Evolutionary conservation across 306 rosid genomes (phyloP).

Genomic region (Cercis canadensis): DNA sequence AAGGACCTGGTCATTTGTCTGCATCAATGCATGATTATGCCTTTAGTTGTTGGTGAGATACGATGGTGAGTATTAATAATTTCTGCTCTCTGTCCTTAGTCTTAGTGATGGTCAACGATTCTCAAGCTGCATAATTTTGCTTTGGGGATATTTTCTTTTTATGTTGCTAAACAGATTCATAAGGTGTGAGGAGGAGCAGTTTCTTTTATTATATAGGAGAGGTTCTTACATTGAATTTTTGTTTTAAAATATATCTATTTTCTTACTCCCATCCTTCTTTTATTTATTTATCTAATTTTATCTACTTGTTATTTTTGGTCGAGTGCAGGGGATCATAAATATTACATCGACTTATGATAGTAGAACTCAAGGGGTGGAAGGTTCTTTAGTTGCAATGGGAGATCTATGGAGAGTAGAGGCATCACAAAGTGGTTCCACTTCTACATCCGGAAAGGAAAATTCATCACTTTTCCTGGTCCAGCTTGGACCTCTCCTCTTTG

Average conservation of each 20-base stretch:
- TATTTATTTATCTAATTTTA: slow-evolving; percentile 24
- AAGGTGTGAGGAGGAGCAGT: no score
- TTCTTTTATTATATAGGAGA: background rate
- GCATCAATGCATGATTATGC: no score
- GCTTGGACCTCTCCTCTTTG: slow-evolving; percentile 92
- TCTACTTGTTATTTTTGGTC: slow-evolving; percentile 34
- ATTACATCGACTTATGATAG: slow-evolving; percentile 84
- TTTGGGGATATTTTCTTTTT: no score
- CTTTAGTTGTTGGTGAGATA: no score
- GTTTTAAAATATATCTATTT: background rate
- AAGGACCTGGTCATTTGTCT: slow-evolving; percentile 26
- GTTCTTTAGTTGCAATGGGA: slow-evolving; percentile 90
- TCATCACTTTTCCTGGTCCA: slow-evolving; percentile 91
- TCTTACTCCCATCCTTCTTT: slow-evolving; percentile 4
- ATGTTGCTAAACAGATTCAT: no score
- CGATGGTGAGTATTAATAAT: no score
- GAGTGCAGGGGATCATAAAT: slow-evolving; percentile 73
- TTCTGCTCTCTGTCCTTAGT: no score
- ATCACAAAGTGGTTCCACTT: slow-evolving; percentile 77
- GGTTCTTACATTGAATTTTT: slow-evolving; percentile 2
- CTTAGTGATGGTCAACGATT: no score
- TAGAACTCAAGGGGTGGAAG: slow-evolving; percentile 83
- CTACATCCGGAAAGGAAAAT: slow-evolving; percentile 76
- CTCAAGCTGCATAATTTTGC: no score
- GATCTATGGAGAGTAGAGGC: slow-evolving; percentile 98